Percentiles rank a stretch among this genome's conserved stretches.
These are phyloP conservation scores for Roridomyces roridus DNA, from an alignment of 768 basidiomycete species.

Conservation along the genomic window DNA sequence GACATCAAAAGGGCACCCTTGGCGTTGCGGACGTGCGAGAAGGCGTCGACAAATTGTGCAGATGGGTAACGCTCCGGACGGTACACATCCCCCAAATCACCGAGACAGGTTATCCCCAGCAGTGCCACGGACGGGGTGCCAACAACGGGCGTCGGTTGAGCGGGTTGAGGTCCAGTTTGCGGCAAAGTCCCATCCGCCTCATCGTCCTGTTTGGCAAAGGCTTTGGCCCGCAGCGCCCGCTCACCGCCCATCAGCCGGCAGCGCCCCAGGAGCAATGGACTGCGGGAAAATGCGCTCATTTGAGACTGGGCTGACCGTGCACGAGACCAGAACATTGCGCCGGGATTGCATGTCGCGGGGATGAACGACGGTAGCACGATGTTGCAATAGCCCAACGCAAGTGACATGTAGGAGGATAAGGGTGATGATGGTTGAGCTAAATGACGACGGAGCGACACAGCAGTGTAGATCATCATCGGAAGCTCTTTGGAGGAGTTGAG, in stretches of 20 bases:
- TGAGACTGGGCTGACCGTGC: slow-evolving; percentile 54
- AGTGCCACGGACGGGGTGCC: slow-evolving; percentile 48
- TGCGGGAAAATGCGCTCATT: slow-evolving; percentile 49
- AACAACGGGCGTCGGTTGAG: slow-evolving; percentile 11
- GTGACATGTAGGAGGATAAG: slow-evolving; percentile 55
- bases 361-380: slow-evolving; percentile 60
- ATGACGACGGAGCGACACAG: slow-evolving; percentile 58
- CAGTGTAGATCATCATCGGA: slow-evolving; percentile 61
- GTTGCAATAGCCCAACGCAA: slow-evolving; percentile 61
- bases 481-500: slow-evolving; percentile 25
- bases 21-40: too few relatives aligned
- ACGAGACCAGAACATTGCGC: slow-evolving; percentile 56
- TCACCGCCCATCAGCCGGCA: slow-evolving; percentile 50
- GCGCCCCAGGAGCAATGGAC: slow-evolving; percentile 48
- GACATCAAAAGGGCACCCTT: slow-evolving; percentile 36
- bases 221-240: slow-evolving; percentile 48
- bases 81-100: slow-evolving; percentile 63
- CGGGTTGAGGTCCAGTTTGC: background rate
- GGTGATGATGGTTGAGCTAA: slow-evolving; percentile 29
- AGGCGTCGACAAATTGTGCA: slow-evolving; percentile 43
- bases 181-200: slow-evolving; percentile 43
- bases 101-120: slow-evolving; percentile 63
- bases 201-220: slow-evolving; percentile 61
- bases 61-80: slow-evolving; percentile 48
- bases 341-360: slow-evolving; percentile 32